These are phyloP conservation scores for Neltuma alba DNA, from an alignment of 306 rosid species.

Conservation along the genomic window DNA sequence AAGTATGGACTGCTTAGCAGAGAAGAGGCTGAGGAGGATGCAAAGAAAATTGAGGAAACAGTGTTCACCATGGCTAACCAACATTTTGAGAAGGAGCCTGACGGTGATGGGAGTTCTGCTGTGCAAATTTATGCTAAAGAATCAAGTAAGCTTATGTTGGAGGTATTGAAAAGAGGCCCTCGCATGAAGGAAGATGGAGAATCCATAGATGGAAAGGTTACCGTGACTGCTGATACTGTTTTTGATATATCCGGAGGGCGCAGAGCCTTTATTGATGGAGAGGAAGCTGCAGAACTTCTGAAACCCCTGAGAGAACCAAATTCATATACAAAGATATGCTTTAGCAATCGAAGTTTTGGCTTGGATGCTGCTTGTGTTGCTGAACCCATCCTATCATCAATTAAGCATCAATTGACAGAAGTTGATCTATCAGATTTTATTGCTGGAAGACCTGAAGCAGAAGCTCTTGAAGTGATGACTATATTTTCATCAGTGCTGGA, in stretches of 20 bases:
- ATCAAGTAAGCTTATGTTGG: constrained; percentile 90
- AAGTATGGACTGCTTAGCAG: constrained; percentile 78
- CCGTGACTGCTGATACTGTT: constrained; percentile 43
- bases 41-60: constrained; percentile 61
- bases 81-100: constrained; percentile 78
- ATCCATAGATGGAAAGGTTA: constrained; percentile 40
- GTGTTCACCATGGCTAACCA: constrained; percentile 73
- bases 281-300: constrained; percentile 74
- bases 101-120: constrained; percentile 85
- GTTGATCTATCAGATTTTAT: constrained; percentile 82
- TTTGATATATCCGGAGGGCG: constrained; percentile 87
- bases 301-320: constrained; percentile 59
- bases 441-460: constrained; percentile 85
- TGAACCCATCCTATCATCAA: constrained; percentile 63
- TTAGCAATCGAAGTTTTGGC: constrained; percentile 91
- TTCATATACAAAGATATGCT: constrained; percentile 64
- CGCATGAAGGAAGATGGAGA: constrained; percentile 60
- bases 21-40: constrained; percentile 79
- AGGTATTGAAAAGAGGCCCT: constrained; percentile 80
- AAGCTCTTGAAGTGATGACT: constrained; percentile 82
- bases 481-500: constrained; percentile 78
- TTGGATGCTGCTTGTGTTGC: constrained; percentile 78
- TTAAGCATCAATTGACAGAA: constrained; percentile 71
- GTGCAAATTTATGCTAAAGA: constrained; percentile 91
- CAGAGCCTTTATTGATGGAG: constrained; percentile 65